Conservation (phyloP, 306 rosid species). For the Gastrolobium bilobum region DNA sequence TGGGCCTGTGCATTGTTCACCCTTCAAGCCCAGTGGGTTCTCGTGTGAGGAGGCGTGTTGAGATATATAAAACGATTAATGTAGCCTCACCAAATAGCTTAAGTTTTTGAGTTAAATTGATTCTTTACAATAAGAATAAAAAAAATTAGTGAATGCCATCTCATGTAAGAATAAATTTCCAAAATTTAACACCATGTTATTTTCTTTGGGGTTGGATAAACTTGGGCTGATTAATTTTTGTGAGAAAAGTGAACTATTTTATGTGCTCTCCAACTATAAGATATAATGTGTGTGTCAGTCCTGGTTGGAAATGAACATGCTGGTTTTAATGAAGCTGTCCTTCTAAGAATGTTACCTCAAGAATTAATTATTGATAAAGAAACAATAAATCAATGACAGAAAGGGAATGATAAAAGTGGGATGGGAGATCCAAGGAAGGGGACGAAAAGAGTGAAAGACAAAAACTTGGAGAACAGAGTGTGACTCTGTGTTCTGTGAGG, state of each 20-base stretch:
- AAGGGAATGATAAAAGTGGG: conserved; percentile 51
- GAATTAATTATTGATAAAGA: conserved; percentile 43
- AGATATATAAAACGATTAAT: no score
- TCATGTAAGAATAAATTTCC: background rate
- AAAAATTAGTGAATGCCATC: background rate
- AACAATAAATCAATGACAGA: conserved; percentile 57
- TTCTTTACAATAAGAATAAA: background rate
- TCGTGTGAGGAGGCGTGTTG: no score
- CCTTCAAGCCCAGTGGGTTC: no score
- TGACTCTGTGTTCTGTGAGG: conserved; percentile 7
- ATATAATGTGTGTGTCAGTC: conserved; percentile 51
- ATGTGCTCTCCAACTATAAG: conserved; percentile 41
- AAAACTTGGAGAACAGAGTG: conserved; percentile 50
- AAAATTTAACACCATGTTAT: background rate
- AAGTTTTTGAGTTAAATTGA: no score
- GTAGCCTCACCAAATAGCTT: no score
- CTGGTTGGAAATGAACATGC: conserved; percentile 63
- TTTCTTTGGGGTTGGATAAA: background rate
- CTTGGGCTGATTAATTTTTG: background rate
- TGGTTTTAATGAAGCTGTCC: conserved; percentile 68
- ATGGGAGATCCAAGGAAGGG: conserved; percentile 75
- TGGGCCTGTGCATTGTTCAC: no score
- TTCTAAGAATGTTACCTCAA: conserved; percentile 55
- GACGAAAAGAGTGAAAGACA: conserved; percentile 51
- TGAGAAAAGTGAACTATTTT: background rate